Percentiles rank a stretch among this genome's conserved stretches.
Evolutionary conservation across 2,329 filamentous ascomycete genomes (phyloP).

Genomic region (Cladophialophora exuberans): DNA sequence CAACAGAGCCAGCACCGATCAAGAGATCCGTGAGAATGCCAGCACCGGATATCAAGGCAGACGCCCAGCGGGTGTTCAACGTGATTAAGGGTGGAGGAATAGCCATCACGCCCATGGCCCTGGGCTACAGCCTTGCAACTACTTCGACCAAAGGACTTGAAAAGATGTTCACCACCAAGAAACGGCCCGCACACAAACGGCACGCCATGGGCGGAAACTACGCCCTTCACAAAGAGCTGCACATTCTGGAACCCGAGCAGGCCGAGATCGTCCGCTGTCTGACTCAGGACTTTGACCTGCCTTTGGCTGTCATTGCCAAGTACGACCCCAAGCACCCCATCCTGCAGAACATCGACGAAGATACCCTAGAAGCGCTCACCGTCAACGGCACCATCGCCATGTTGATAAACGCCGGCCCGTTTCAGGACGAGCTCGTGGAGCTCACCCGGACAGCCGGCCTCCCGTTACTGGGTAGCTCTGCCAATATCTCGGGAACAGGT

Average conservation of each 20-base stretch:
- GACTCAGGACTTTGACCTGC: conserved; percentile 35
- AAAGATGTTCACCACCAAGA: conserved; percentile 32
- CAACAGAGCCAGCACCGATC: neutral
- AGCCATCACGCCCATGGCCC: conserved; percentile 34
- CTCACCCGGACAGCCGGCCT: conserved; percentile 31
- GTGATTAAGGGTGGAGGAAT: conserved; percentile 34
- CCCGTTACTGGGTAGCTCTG: conserved; percentile 37
- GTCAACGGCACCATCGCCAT: conserved; percentile 36
- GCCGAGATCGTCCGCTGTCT: conserved; percentile 32
- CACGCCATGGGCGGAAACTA: conserved; percentile 38
- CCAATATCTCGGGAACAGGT: conserved; percentile 38
- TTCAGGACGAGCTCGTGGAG: conserved; percentile 36
- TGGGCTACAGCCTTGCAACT: conserved; percentile 36
- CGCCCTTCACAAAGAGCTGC: conserved; percentile 34
- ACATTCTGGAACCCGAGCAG: conserved; percentile 27
- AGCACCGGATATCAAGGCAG: conserved; percentile 22
- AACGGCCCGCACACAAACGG: conserved; percentile 33
- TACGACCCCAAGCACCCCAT: conserved; percentile 35
- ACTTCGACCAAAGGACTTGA: conserved; percentile 31
- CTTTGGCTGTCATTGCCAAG: conserved; percentile 35
- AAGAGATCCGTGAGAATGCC: conserved; percentile 1
- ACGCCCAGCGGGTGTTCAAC: conserved; percentile 33
- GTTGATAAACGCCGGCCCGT: conserved; percentile 35
- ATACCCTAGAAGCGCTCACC: conserved; percentile 26
- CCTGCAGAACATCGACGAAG: conserved; percentile 26